Evolutionary conservation across 495 filamentous ascomycete genomes (phyloP).

Genomic region (Lasiosphaeria hispida): DNA sequence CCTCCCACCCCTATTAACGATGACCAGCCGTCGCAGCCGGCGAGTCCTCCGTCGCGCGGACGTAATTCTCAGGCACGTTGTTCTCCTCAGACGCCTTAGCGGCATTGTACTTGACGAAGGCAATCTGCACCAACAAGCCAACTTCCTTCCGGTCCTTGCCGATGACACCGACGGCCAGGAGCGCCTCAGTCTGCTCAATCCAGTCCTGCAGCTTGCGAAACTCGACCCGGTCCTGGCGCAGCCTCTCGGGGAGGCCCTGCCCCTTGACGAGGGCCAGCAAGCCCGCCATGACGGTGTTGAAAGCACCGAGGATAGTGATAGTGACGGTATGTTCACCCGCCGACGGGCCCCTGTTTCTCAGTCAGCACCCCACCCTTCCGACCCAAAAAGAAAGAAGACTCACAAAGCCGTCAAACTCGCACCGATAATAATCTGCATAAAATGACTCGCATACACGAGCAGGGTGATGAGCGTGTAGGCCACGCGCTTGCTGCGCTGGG

Average conservation of each 20-base stretch:
- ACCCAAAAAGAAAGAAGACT: constrained; percentile 1
- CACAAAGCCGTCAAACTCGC: constrained; percentile 44
- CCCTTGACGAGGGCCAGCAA: constrained; percentile 47
- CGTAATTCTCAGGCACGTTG: constrained; percentile 43
- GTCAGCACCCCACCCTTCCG: neutral
- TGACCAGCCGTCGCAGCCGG: neutral
- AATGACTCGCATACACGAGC: constrained; percentile 37
- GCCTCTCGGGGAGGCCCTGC: constrained; percentile 40
- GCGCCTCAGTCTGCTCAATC: constrained; percentile 38
- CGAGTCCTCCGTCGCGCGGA: constrained; percentile 12
- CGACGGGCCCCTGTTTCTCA: constrained; percentile 30
- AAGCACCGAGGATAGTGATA: constrained; percentile 46
- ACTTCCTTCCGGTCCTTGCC: constrained; percentile 44
- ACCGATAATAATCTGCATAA: constrained; percentile 46
- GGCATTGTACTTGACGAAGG: constrained; percentile 46
- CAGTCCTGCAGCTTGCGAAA: constrained; percentile 41
- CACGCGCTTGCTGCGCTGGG: constrained; percentile 28
- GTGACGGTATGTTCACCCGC: constrained; percentile 35
- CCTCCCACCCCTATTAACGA: neutral
- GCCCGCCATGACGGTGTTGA: constrained; percentile 52
- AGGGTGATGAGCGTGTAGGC: constrained; percentile 26
- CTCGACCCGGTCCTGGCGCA: constrained; percentile 42
- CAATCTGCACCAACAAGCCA: constrained; percentile 41
- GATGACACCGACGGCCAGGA: constrained; percentile 41
- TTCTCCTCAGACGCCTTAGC: constrained; percentile 43